Percentiles rank a stretch among this genome's conserved stretches.
Conservation (phyloP, 108 stramenopile species). For the Cyclotella distinguenda region DNA sequence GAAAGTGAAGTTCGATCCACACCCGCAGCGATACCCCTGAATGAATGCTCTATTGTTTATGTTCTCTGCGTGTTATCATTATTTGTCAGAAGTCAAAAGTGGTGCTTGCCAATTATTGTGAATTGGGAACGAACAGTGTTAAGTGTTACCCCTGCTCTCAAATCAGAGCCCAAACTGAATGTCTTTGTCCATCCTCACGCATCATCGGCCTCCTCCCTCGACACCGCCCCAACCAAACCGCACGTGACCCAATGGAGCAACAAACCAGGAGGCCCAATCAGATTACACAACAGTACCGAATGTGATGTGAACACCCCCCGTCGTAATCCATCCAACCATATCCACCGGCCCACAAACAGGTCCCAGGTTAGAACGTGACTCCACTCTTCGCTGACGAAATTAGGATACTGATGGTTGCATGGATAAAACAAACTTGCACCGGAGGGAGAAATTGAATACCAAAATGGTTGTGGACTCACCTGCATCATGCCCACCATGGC, state of each 20-base stretch:
- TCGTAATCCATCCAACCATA: conserved; percentile 85
- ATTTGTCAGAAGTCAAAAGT: too few relatives aligned
- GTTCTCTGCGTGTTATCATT: too few relatives aligned
- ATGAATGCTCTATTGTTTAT: too few relatives aligned
- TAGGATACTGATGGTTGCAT: conserved; percentile 60
- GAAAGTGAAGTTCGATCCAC: too few relatives aligned
- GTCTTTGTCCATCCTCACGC: too few relatives aligned
- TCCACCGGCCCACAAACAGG: conserved; percentile 87
- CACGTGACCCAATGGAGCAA: conserved; percentile 80
- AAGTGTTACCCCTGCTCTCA: too few relatives aligned
- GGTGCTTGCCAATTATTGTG: too few relatives aligned
- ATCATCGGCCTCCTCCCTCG: conserved; percentile 42
- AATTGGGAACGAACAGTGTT: too few relatives aligned
- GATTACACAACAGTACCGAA: conserved; percentile 81
- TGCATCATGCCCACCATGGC: conserved; percentile 85
- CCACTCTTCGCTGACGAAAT: conserved; percentile 91
- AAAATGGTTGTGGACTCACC: conserved; percentile 2
- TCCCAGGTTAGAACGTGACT: conserved; percentile 90
- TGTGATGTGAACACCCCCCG: conserved; percentile 80
- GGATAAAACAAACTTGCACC: background rate
- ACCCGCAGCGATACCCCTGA: too few relatives aligned
- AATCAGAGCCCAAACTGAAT: too few relatives aligned
- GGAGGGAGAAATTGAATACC: background rate
- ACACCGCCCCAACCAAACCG: conserved; percentile 64
- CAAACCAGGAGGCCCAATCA: conserved; percentile 90